Evolutionary conservation across 176 grass and related monocot genomes (phyloP).

Genomic region (Otatea glauca): DNA sequence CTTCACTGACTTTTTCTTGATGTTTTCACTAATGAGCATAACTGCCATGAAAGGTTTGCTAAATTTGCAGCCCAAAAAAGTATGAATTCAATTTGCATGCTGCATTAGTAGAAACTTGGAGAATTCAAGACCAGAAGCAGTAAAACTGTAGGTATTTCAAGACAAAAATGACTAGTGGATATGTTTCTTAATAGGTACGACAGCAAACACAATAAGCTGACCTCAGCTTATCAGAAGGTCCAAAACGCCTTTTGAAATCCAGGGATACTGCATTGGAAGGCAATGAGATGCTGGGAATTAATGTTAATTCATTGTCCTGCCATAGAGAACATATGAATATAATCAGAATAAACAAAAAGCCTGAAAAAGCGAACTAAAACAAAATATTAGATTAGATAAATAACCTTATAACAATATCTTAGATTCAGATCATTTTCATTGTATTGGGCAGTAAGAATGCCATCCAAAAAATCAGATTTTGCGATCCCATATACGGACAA

Average conservation of each 20-base stretch:
- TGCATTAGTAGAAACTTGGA: slow-evolving; percentile 15
- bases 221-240: slow-evolving; percentile 88
- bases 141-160: background rate
- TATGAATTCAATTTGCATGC: background rate
- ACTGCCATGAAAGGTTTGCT: background rate
- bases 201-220: slow-evolving; percentile 42
- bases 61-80: background rate
- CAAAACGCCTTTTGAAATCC: slow-evolving; percentile 80
- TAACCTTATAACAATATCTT: slow-evolving; percentile 95
- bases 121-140: slow-evolving; percentile 24
- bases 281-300: slow-evolving; percentile 74
- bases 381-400: slow-evolving; percentile 20
- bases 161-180: background rate
- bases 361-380: slow-evolving; percentile 9
- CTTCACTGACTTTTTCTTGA: background rate
- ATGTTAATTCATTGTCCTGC: slow-evolving; percentile 82
- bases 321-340: slow-evolving; percentile 28
- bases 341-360: slow-evolving; percentile 38
- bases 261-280: slow-evolving; percentile 78
- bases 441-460: slow-evolving; percentile 75
- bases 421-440: slow-evolving; percentile 75
- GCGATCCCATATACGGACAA: slow-evolving; percentile 67
- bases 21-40: background rate
- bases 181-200: slow-evolving; percentile 17
- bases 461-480: slow-evolving; percentile 79